These are phyloP conservation scores for Chenopodium formosanum DNA, from an alignment of 148 eudicot genomes.

Conservation along the genomic window DNA sequence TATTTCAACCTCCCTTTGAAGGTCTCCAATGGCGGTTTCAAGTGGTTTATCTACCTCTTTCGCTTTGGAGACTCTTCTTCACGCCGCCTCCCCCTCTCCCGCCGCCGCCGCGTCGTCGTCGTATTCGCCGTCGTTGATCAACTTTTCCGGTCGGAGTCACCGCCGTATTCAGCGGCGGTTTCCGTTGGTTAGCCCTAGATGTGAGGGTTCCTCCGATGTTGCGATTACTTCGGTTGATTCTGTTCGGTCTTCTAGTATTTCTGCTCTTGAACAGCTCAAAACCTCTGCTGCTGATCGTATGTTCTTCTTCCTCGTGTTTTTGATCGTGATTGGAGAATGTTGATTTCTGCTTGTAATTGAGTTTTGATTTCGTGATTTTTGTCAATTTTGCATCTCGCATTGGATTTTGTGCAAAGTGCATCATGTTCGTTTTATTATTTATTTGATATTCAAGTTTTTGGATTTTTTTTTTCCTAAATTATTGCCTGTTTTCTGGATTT, in stretches of 20 bases:
- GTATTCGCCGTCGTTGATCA: conserved; percentile 31
- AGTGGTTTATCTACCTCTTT: conserved; percentile 30
- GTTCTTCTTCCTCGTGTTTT: not conserved
- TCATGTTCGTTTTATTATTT: too few species aligned
- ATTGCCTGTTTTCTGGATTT: not conserved
- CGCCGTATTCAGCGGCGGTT: conserved; percentile 25
- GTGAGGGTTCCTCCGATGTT: conserved; percentile 32
- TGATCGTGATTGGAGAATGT: too few species aligned
- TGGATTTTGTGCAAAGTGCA: too few species aligned
- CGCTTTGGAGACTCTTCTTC: conserved; percentile 56
- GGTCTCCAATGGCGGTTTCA: conserved; percentile 51
- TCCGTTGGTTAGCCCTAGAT: conserved; percentile 27
- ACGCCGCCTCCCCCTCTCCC: conserved; percentile 1
- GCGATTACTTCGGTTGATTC: not conserved
- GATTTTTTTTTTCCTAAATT: not conserved
- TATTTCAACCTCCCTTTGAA: not conserved
- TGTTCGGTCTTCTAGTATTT: conserved; percentile 31
- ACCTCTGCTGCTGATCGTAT: conserved; percentile 47
- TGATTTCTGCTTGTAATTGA: too few species aligned
- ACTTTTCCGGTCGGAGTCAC: conserved; percentile 29
- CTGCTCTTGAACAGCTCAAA: conserved; percentile 50
- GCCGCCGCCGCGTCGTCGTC: conserved; percentile 11
- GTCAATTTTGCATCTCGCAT: too few species aligned
- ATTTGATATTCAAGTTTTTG: too few species aligned
- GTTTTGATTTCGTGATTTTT: too few species aligned